Evolutionary conservation across 129 eudicot species (phyloP).

Genomic region (Tagetes patula): DNA sequence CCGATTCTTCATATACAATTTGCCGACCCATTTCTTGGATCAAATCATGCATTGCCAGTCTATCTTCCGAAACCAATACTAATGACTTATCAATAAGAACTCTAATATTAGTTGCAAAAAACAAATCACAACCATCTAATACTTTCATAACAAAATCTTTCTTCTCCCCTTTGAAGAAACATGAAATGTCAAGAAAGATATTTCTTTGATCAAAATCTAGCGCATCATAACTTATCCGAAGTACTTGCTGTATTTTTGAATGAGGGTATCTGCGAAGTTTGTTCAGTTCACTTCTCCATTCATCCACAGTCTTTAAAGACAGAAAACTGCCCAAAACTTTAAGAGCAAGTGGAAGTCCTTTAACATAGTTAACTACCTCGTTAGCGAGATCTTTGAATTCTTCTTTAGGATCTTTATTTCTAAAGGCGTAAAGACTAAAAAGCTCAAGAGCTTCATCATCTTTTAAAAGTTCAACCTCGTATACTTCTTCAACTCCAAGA

Average conservation of each 20-base stretch:
- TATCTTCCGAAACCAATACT: background rate
- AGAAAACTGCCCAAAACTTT: slow-evolving; percentile 36
- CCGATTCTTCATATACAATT: slow-evolving; percentile 34
- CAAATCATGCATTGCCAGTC: slow-evolving; percentile 38
- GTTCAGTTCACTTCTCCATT: slow-evolving; percentile 34
- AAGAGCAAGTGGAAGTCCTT: slow-evolving; percentile 43
- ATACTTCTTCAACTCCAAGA: slow-evolving; percentile 29
- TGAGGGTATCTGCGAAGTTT: slow-evolving; percentile 29
- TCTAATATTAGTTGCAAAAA: slow-evolving; percentile 31
- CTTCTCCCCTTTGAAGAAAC: slow-evolving; percentile 38
- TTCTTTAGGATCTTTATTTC: slow-evolving; percentile 27
- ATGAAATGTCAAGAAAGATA: slow-evolving; percentile 43
- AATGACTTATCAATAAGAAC: slow-evolving; percentile 38
- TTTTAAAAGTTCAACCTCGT: slow-evolving; percentile 25
- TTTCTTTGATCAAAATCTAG: slow-evolving; percentile 28
- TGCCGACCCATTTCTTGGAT: slow-evolving; percentile 52
- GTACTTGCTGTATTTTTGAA: slow-evolving; percentile 27
- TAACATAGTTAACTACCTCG: slow-evolving; percentile 31
- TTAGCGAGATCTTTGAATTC: slow-evolving; percentile 26
- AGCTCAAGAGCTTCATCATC: slow-evolving; percentile 40
- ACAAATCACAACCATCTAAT: slow-evolving; percentile 37
- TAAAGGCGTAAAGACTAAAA: slow-evolving; percentile 37
- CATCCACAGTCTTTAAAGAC: slow-evolving; percentile 20
- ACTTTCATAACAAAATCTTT: slow-evolving; percentile 29
- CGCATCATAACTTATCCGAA: slow-evolving; percentile 39